Conservation (phyloP, 176 grass and related monocot species). For the Alopecurus myosuroides region DNA sequence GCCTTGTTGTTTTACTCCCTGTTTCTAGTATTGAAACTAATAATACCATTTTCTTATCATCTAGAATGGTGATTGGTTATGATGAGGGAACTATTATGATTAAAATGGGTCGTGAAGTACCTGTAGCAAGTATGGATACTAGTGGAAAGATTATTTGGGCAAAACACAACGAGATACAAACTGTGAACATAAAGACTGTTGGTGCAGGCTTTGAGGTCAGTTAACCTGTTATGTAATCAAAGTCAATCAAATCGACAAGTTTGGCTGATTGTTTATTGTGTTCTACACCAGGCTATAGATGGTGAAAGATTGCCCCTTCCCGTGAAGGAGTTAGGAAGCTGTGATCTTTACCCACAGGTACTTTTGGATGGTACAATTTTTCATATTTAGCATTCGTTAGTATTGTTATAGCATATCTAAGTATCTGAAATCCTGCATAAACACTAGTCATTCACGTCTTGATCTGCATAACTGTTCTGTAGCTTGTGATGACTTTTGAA, state of each 20-base stretch:
- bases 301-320: conserved; percentile 93
- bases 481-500: background rate
- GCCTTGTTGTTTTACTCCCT: background rate
- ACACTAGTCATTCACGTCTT: background rate
- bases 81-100: conserved; percentile 98
- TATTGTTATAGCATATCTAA: conserved; percentile 6
- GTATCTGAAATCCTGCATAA: conserved; percentile 9
- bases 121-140: conserved; percentile 93
- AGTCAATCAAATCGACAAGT: background rate
- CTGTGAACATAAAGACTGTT: conserved; percentile 92
- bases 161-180: conserved; percentile 97
- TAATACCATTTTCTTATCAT: background rate
- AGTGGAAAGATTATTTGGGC: conserved; percentile 99
- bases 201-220: conserved; percentile 81
- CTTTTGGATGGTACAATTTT: conserved; percentile 18
- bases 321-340: conserved; percentile 95
- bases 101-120: conserved; percentile 98
- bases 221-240: background rate
- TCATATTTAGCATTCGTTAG: background rate
- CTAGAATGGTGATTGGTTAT: conserved; percentile 96
- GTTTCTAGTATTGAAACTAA: conserved; percentile 16
- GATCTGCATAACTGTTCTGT: background rate
- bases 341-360: conserved; percentile 98
- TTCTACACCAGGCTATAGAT: conserved; percentile 63
- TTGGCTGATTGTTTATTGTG: conserved; percentile 18